A percentile compares a stretch with the other conserved stretches of the same genome.
Evolutionary conservation across 805 yeast genomes (phyloP).

Genomic region (Cyberlindnera saturnus): DNA sequence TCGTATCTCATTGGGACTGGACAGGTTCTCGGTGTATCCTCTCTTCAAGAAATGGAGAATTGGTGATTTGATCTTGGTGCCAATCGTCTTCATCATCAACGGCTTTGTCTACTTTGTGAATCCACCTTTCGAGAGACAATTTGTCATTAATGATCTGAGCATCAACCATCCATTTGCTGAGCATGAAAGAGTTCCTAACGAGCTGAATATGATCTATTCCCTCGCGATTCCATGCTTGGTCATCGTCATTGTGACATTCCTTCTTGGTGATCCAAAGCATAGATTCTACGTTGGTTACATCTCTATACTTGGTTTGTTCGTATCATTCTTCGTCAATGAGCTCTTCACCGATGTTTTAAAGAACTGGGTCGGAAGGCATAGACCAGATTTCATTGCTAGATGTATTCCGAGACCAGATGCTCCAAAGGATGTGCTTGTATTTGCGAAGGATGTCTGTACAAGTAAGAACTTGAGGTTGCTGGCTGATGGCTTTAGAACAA

Average conservation of each 20-base stretch:
- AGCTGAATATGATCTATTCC: constrained; percentile 49
- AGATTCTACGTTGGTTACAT: constrained; percentile 56
- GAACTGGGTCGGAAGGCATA: constrained; percentile 79
- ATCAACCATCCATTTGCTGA: constrained; percentile 79
- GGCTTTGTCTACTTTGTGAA: constrained; percentile 27
- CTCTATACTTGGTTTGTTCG: constrained; percentile 58
- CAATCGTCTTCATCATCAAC: constrained; percentile 26
- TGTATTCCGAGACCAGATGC: constrained; percentile 64
- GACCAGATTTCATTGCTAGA: constrained; percentile 89
- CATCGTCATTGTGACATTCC: constrained; percentile 29
- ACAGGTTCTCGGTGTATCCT: constrained; percentile 18
- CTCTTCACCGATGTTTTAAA: constrained; percentile 69
- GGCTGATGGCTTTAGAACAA: constrained; percentile 72
- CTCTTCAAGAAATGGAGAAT: constrained; percentile 31
- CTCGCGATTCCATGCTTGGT: constrained; percentile 41
- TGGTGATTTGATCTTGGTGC: constrained; percentile 30
- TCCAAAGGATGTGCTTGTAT: constrained; percentile 47
- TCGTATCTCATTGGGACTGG: constrained; percentile 22
- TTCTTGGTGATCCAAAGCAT: constrained; percentile 39
- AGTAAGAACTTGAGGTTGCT: constrained; percentile 36
- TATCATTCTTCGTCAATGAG: constrained; percentile 54
- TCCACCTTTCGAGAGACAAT: constrained; percentile 74
- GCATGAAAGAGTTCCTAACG: constrained; percentile 60
- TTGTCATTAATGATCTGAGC: constrained; percentile 66
- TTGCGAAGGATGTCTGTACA: constrained; percentile 63